Base-by-base conservation (phyloP, 805 yeast genomes). In the Metschnikowia amazonensis region DNA sequence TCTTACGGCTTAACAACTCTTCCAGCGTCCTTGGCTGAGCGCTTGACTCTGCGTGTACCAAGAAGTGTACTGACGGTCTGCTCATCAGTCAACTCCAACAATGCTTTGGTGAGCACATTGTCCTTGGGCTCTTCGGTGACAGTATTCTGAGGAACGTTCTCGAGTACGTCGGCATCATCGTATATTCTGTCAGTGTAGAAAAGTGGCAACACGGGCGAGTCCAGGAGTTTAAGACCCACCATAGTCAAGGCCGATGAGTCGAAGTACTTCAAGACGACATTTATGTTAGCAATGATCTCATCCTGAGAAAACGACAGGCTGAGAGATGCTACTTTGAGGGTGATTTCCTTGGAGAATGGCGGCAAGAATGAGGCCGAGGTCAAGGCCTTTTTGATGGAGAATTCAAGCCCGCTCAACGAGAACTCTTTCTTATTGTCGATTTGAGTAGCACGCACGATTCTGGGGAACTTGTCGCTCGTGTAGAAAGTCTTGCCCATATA, bases 191-290 rank as follows among this genome's bases (percentile, higher is more conserved):
- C 83, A 37, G 84, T 72, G 60, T 82, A 79, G 66, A 73, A 94
- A 48, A 94, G 72, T 36, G 99, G 98, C 57, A 94, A 71, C 7
- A 90, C 79, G 17, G 97, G 96, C 17, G 96, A 87, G 34, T 67
- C 64, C 46, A 73, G 69, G 10, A 92, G 75, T 69, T 89, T 89
- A 50, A 86, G 62, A 58, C 77, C 79, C 28, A 84, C 69, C 31
- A 78, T 77, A 66, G 81, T 84, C 60, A 79, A 75, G 33, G 65
- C 65, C 30, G 67, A 67, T 20, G 60, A 56, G 17, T 68, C 58
- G 51, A 89, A 75, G 43, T 70, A 65, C 21, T 68, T 63, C 30
- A 80, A 64, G 11, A 87, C 79, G 34, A 77, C 74, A 23, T 73
- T 67, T 37, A 84, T 66, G 64, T 89, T 89, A 38, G 77, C 82